Percentiles rank a stretch among this genome's conserved stretches.
These are phyloP conservation scores for Vanderwaltozyma verrucispora DNA, from an alignment of 805 yeast species.

Conservation along the genomic window DNA sequence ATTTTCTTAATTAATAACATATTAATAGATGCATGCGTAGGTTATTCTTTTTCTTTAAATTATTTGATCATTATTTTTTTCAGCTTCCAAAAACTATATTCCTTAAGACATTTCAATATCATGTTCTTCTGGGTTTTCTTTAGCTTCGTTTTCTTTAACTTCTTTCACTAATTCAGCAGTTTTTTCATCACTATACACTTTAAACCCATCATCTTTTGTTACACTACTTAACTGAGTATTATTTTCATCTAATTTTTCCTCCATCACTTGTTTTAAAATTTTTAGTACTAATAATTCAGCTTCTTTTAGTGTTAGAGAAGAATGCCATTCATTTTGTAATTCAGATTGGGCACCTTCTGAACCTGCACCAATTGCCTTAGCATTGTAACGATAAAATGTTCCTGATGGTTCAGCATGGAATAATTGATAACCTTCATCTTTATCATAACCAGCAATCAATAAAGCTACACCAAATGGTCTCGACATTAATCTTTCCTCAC, in stretches of 20 bases:
- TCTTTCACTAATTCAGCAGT: constrained; percentile 72
- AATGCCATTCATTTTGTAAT: constrained; percentile 91
- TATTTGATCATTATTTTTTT: no score
- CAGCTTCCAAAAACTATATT: no score
- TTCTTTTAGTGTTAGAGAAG: constrained; percentile 79
- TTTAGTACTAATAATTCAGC: constrained; percentile 86
- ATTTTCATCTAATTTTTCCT: constrained; percentile 89
- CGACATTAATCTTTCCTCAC: constrained; percentile 85
- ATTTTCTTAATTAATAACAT: no score
- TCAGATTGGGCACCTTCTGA: constrained; percentile 99
- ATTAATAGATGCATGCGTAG: no score
- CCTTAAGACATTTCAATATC: constrained; percentile 30
- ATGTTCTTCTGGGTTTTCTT: constrained; percentile 30
- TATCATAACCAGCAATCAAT: constrained; percentile 88
- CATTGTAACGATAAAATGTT: constrained; percentile 93
- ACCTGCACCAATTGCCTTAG: constrained; percentile 98
- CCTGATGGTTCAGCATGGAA: constrained; percentile 99
- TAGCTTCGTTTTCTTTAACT: constrained; percentile 60
- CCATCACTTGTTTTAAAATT: constrained; percentile 96
- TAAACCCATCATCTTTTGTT: constrained; percentile 76
- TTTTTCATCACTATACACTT: constrained; percentile 71
- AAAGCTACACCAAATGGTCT: constrained; percentile 99
- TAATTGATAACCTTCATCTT: constrained; percentile 89
- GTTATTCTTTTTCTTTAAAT: no score
- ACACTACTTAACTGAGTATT: constrained; percentile 94